phyloP scores from a whole-genome alignment of 177 flowering plant species.

The Vitis hybrid region DNA sequence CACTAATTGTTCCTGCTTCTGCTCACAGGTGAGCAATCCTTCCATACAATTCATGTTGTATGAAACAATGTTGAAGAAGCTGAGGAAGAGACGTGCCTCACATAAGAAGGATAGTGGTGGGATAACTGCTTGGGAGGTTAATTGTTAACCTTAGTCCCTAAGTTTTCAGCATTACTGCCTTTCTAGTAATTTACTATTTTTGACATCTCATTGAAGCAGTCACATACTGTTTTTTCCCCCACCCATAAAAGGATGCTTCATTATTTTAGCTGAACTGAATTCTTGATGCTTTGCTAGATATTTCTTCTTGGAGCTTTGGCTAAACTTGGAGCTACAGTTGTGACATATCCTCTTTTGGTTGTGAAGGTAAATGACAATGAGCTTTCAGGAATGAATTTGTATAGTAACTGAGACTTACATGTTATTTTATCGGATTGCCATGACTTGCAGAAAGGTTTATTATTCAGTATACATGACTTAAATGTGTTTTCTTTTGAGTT shows the following conservation, averaged over 20 bases:
- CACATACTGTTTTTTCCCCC: neutral
- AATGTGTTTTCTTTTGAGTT: too few relatives aligned
- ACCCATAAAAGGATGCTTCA: neutral
- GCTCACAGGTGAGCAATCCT: conserved; percentile 88
- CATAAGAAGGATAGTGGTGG: conserved; percentile 39
- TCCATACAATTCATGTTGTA: conserved; percentile 94
- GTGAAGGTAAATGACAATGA: conserved; percentile 64
- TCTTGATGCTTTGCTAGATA: conserved; percentile 39
- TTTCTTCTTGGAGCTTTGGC: conserved; percentile 96
- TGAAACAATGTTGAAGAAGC: conserved; percentile 84
- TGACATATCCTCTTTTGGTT: conserved; percentile 94
- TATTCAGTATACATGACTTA: too few relatives aligned
- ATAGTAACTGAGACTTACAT: neutral
- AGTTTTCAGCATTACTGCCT: neutral
- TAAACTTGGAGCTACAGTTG: conserved; percentile 95
- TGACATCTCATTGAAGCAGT: neutral
- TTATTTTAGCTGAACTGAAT: neutral
- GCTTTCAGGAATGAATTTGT: neutral
- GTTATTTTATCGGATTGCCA: neutral
- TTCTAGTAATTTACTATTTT: neutral
- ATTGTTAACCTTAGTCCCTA: neutral
- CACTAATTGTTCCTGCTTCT: conserved; percentile 23
- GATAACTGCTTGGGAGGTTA: conserved; percentile 83
- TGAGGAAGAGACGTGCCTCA: conserved; percentile 53
- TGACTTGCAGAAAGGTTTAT: too few relatives aligned